phyloP scores from a whole-genome alignment of 2,329 filamentous ascomycete species.

The Colletotrichum sp. region DNA sequence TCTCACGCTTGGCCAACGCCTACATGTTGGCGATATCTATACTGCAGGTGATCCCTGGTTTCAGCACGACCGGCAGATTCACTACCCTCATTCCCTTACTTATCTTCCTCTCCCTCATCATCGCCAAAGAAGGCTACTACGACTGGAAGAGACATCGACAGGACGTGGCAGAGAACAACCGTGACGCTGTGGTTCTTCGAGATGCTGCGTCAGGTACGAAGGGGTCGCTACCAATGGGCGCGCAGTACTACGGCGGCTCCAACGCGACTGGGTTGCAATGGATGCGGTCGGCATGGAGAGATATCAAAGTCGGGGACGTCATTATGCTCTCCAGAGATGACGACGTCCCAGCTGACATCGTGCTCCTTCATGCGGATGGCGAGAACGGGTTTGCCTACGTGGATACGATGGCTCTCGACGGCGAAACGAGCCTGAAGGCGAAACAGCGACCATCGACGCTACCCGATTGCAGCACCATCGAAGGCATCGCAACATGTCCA shows the following conservation, averaged over 20 bases:
- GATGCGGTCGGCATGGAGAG: constrained; percentile 51
- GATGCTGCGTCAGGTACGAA: constrained; percentile 27
- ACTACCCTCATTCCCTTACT: constrained; percentile 77
- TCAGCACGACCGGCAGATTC: constrained; percentile 77
- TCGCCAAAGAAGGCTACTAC: constrained; percentile 87
- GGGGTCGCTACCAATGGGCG: constrained; percentile 32
- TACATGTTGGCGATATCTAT: constrained; percentile 85
- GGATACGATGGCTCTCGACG: constrained; percentile 84
- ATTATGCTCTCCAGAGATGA: constrained; percentile 69
- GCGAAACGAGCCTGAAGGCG: constrained; percentile 81
- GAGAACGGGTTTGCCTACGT: constrained; percentile 82
- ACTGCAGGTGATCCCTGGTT: constrained; percentile 77
- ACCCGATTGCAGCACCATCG: constrained; percentile 60
- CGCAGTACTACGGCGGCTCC: constrained; percentile 20
- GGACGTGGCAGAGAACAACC: constrained; percentile 77
- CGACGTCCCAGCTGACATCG: constrained; percentile 80
- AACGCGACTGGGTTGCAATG: constrained; percentile 58
- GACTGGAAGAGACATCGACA: constrained; percentile 80
- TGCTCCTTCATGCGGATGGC: constrained; percentile 77
- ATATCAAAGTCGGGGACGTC: constrained; percentile 56
- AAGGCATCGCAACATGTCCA: constrained; percentile 55
- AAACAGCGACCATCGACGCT: constrained; percentile 71
- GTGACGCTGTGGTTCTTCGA: not conserved
- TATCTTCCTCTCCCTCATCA: constrained; percentile 81
- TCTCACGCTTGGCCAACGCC: constrained; percentile 85